phyloP scores from a whole-genome alignment of 2,329 filamentous ascomycete genomes.

The Trichophyton equinum region DNA sequence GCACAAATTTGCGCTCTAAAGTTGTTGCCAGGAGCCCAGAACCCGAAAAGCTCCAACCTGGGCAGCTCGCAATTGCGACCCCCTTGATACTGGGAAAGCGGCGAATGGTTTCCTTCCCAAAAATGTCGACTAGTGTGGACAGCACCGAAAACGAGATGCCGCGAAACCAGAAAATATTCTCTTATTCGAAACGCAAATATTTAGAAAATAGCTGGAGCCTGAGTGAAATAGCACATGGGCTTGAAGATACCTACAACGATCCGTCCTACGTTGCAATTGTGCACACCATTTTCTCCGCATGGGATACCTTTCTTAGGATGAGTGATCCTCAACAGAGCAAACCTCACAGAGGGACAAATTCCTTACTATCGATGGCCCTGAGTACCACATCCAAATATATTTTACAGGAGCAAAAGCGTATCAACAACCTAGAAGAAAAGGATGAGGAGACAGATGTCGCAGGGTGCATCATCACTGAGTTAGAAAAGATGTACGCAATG shows the following conservation, averaged over 20 bases:
- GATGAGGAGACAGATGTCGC: slow-evolving; percentile 29
- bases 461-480: slow-evolving; percentile 31
- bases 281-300: slow-evolving; percentile 23
- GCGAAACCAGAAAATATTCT: neutral
- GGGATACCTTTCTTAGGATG: slow-evolving; percentile 27
- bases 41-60: slow-evolving; percentile 24
- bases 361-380: slow-evolving; percentile 27
- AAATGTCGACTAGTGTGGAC: neutral
- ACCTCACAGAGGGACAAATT: slow-evolving; percentile 20
- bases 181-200: neutral
- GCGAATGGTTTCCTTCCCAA: neutral
- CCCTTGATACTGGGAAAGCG: slow-evolving; percentile 29
- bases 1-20: slow-evolving; percentile 18
- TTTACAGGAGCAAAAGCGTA: slow-evolving; percentile 24
- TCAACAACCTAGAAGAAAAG: slow-evolving; percentile 22
- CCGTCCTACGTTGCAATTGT: slow-evolving; percentile 24
- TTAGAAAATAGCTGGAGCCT: neutral
- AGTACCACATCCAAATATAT: slow-evolving; percentile 29
- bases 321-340: slow-evolving; percentile 18
- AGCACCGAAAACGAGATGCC: neutral
- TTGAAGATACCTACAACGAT: slow-evolving; percentile 18
- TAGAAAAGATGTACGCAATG: slow-evolving; percentile 29
- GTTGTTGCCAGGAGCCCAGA: slow-evolving; percentile 26
- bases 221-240: slow-evolving; percentile 24
- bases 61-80: slow-evolving; percentile 32